A percentile compares a stretch with the other conserved stretches of the same genome.
These are phyloP conservation scores for Phytophthora pistaciae DNA, from an alignment of 352 stramenopile genomes.

Conservation along the genomic window DNA sequence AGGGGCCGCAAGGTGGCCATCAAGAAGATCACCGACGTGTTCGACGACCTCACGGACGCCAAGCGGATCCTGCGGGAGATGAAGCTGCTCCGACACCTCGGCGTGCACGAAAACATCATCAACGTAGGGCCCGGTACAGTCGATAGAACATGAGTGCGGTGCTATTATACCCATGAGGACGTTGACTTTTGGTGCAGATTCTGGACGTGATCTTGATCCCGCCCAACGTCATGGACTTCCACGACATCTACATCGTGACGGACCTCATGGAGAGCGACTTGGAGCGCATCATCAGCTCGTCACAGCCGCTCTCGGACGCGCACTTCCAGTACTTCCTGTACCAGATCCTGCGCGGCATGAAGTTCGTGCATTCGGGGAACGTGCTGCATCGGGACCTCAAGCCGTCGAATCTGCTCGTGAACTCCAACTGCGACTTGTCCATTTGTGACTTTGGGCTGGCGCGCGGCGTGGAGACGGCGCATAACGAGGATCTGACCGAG, in stretches of 20 bases:
- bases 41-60: conserved; percentile 92
- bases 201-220: conserved; percentile 86
- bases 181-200: conserved; percentile 52
- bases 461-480: conserved; percentile 86
- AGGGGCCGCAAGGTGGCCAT: conserved; percentile 90
- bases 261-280: conserved; percentile 94
- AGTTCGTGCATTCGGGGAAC: conserved; percentile 98
- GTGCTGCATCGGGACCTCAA: conserved; percentile 94
- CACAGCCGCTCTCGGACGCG: conserved; percentile 85
- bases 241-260: conserved; percentile 93
- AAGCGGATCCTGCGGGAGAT: conserved; percentile 95
- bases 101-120: conserved; percentile 93
- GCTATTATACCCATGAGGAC: not conserved
- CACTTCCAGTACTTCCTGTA: conserved; percentile 93
- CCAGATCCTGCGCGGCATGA: conserved; percentile 94
- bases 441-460: conserved; percentile 95
- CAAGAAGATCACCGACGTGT: conserved; percentile 95
- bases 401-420: conserved; percentile 90
- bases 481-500: conserved; percentile 86
- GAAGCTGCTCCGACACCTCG: conserved; percentile 93
- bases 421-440: conserved; percentile 91
- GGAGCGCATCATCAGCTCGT: conserved; percentile 92
- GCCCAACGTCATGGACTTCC: conserved; percentile 87
- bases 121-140: conserved; percentile 49
- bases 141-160: not conserved